These are phyloP conservation scores for Populus hybrid DNA, from an alignment of 441 rosid genomes.

Conservation along the genomic window DNA sequence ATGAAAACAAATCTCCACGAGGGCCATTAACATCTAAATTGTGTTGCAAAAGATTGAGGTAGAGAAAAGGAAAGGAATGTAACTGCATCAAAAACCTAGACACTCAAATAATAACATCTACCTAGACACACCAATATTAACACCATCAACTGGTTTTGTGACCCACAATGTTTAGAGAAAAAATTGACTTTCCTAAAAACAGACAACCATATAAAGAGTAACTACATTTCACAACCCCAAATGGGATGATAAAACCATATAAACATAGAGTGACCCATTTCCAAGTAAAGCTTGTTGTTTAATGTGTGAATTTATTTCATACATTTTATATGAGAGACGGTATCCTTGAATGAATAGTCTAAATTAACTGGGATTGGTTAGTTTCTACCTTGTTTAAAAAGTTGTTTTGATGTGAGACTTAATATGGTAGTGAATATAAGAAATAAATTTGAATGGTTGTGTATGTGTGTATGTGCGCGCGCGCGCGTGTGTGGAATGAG, in stretches of 20 bases:
- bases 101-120: constrained; percentile 28
- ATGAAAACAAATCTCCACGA: constrained; percentile 46
- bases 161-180: not conserved
- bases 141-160: constrained; percentile 18
- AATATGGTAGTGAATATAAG: too few species aligned
- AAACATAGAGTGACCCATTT: not conserved
- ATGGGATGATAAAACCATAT: not conserved
- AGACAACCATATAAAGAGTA: constrained; percentile 10
- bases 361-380: too few species aligned
- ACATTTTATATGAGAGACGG: too few species aligned
- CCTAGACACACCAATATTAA: constrained; percentile 6
- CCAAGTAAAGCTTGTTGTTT: not conserved
- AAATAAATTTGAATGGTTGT: too few species aligned
- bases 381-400: too few species aligned
- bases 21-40: constrained; percentile 51
- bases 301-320: too few species aligned
- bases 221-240: constrained; percentile 9
- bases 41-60: constrained; percentile 48
- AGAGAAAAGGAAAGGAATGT: constrained; percentile 40
- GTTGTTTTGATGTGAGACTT: too few species aligned
- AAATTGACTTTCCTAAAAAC: not conserved
- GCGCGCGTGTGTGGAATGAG: too few species aligned
- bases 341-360: too few species aligned
- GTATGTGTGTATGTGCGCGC: too few species aligned
- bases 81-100: constrained; percentile 37